Evolutionary conservation across 1,139 yeast genomes (phyloP).

Genomic region (Hansenula sp.): DNA sequence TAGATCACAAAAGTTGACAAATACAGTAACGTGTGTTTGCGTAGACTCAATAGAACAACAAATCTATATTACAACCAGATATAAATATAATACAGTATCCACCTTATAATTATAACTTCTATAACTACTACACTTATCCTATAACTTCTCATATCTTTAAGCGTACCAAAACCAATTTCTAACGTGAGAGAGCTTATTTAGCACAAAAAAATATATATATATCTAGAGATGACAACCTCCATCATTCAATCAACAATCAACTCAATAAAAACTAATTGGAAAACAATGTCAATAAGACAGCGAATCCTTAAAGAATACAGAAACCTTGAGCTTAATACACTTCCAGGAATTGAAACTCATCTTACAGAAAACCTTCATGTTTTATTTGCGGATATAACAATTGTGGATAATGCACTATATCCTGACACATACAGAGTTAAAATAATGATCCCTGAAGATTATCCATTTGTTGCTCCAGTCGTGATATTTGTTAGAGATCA

Average conservation of each 20-base stretch:
- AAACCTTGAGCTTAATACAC: conserved; percentile 7
- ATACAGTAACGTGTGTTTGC: not conserved
- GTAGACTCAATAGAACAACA: too few species aligned
- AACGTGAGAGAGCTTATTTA: too few species aligned
- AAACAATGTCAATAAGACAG: conserved; percentile 8
- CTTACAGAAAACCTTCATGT: conserved; percentile 19
- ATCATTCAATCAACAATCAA: conserved; percentile 4
- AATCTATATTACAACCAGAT: too few species aligned
- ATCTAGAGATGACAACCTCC: not conserved
- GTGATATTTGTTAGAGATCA: conserved; percentile 41
- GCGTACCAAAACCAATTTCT: not conserved
- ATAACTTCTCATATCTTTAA: too few species aligned
- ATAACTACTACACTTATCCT: too few species aligned
- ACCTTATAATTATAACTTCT: too few species aligned
- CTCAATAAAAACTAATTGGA: conserved; percentile 5
- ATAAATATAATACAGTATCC: too few species aligned
- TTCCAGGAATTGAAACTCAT: conserved; percentile 11
- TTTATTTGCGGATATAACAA: conserved; percentile 16
- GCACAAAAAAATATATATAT: not conserved
- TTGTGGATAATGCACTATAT: conserved; percentile 27
- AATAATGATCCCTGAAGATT: conserved; percentile 40
- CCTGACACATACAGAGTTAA: conserved; percentile 32
- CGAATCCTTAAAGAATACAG: conserved; percentile 19
- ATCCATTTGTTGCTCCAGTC: conserved; percentile 64
- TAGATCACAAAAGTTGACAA: conserved; percentile 1